A percentile compares a stretch with the other conserved stretches of the same genome.
These are phyloP conservation scores for Saksenaea vasiformis DNA, from an alignment of 371 early-diverging fungal genomes.

Conservation along the genomic window DNA sequence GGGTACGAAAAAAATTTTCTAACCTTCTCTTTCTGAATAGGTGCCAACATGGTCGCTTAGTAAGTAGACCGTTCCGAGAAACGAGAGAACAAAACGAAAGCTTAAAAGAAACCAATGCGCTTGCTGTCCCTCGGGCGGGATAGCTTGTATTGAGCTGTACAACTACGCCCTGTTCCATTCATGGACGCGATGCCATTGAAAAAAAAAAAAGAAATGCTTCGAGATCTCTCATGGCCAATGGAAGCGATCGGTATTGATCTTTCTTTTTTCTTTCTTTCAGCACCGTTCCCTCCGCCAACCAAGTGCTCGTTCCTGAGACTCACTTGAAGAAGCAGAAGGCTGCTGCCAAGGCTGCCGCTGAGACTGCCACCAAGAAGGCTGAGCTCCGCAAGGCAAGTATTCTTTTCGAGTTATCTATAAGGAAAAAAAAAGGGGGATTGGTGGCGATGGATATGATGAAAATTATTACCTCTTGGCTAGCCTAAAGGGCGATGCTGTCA, in stretches of 20 bases:
- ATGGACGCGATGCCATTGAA: background rate
- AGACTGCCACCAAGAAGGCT: conserved; percentile 54
- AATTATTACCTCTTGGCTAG: conserved; percentile 30
- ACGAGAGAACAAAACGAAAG: background rate
- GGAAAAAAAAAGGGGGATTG: background rate
- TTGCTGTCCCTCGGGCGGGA: background rate
- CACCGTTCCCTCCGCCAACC: conserved; percentile 50
- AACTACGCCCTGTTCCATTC: background rate
- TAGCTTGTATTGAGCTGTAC: background rate
- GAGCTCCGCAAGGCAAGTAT: conserved; percentile 57
- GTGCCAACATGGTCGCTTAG: conserved; percentile 9
- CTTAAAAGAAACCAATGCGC: background rate
- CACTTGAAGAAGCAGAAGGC: conserved; percentile 94
- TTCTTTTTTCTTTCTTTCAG: conserved; percentile 12
- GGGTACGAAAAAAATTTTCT: background rate
- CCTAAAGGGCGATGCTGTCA: conserved; percentile 52
- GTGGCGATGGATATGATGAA: conserved; percentile 22
- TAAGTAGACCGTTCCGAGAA: background rate
- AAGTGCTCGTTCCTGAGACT: conserved; percentile 85
- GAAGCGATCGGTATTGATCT: background rate
- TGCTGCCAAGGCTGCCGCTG: conserved; percentile 71
- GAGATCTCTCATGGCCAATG: background rate
- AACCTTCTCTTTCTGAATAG: conserved; percentile 15
- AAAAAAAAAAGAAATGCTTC: background rate
- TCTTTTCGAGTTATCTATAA: background rate